Evolutionary conservation across 305 asterid species (phyloP).

Genomic region (Fraxinus latifolia): DNA sequence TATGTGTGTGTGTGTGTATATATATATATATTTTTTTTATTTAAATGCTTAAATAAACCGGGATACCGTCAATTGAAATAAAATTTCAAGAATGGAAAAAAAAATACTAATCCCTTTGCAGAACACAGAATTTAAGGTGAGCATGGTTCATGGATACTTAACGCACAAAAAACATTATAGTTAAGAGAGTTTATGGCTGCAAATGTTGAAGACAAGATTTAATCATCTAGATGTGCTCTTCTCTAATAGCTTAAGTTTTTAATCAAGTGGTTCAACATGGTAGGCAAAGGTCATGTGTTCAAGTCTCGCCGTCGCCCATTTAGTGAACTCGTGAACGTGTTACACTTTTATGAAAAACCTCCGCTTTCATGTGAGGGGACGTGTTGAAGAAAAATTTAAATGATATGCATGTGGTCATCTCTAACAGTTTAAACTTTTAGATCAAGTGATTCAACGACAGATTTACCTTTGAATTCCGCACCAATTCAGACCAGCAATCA

Average conservation of each 20-base stretch:
- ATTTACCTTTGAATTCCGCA: constrained; percentile 59
- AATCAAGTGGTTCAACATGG: neutral
- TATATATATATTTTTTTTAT: neutral
- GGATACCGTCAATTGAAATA: neutral
- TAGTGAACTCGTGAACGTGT: neutral
- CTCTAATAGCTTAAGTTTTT: neutral
- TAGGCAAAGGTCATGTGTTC: neutral
- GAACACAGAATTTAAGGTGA: neutral
- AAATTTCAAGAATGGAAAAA: neutral
- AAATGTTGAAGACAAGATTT: neutral
- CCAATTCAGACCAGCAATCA: constrained; percentile 83
- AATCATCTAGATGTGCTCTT: neutral
- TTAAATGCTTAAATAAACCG: neutral
- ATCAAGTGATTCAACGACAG: constrained; percentile 2
- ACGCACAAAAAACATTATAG: neutral
- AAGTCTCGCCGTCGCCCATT: neutral
- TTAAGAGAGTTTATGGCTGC: neutral
- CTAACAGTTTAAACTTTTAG: neutral
- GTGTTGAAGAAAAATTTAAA: neutral
- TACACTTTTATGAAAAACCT: neutral
- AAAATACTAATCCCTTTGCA: neutral
- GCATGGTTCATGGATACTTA: neutral
- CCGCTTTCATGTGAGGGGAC: neutral
- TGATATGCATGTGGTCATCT: neutral
- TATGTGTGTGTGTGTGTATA: too few relatives aligned